Evolutionary conservation across 2,329 filamentous ascomycete species (phyloP), one percentile per base, ranked within the genome.

Genomic region (Lasiodiplodia sp.): DNA sequence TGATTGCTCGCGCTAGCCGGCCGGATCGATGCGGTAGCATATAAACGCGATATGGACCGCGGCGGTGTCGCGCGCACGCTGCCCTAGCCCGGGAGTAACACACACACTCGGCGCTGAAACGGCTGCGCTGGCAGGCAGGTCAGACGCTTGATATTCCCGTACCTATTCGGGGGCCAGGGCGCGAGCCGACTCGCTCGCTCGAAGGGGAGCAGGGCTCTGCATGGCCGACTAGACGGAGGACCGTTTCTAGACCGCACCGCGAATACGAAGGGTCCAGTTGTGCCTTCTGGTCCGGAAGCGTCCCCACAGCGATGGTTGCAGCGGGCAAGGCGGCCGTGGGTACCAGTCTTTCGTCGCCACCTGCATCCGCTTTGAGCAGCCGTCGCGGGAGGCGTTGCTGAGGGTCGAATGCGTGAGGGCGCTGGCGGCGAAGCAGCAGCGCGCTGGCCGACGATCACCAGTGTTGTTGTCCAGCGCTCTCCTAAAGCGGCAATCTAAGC

Each of bases 181-280:
- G 57, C 38, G 28, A 47, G 44, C 47, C 44, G 44, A 52, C 28
- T 38, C 60, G 60, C 60, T 37, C 44, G 60, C 44, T 52, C 60
- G 47, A 52, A 52, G 8, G 44, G 60, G 44, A 38, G 60, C 44
- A 64, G 60, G 58, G 58, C 58, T 16, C 40, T 51, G 44, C 60
- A 64, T 34, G 25, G 58, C 40, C 58, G 58, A 21, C 38, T 7
- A 47, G 60, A 64, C 38, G 60, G 60, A 52, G 44, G 31, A 31
- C 47, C 47, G 60, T 64, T 64, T 52, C 60, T 52, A 64, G 60
- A 52, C 60, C 60, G 21, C 60, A 52, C 28, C 10, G 31, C 47
- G 60, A 64, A 64, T 64, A 64, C 60, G 44, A 64, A 52, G 60
- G 60, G 60, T 52, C 60, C 60, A 64, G 47, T n/a, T 38, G 60